Percentiles rank a stretch among this genome's conserved stretches.
Conservation (phyloP, 169 alveolate species). For the Eimeria sp. region DNA sequence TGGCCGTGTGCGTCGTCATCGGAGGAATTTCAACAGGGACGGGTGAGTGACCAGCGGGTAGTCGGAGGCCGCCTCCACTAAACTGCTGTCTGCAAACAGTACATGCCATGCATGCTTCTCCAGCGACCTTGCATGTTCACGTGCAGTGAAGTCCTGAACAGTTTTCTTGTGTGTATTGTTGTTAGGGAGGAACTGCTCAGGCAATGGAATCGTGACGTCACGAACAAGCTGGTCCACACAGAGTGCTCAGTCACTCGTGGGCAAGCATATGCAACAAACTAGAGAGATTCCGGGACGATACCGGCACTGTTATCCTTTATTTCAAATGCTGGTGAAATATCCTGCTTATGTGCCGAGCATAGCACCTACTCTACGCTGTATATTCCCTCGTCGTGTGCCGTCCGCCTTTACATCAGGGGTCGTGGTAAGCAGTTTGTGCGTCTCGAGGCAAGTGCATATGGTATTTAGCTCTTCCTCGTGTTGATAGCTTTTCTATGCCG, state of each 20-base stretch:
- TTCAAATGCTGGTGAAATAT: background rate
- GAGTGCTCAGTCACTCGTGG: background rate
- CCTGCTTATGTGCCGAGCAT: background rate
- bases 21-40: background rate
- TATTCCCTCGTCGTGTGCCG: background rate
- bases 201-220: background rate
- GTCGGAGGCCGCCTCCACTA: constrained; percentile 33
- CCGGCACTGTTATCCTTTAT: background rate
- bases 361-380: background rate
- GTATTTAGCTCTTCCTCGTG: background rate
- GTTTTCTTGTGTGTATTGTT: background rate
- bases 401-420: background rate
- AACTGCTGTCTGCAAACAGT: background rate
- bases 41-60: constrained; percentile 8
- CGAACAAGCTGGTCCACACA: background rate
- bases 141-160: background rate
- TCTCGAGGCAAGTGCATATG: background rate
- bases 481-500: background rate
- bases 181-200: background rate
- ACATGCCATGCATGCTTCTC: background rate
- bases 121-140: background rate
- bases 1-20: background rate
- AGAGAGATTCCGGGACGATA: background rate
- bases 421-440: background rate
- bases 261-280: background rate